Base-by-base conservation (phyloP, 2,329 filamentous ascomycete species). In the Colletotrichum spaethianum region DNA sequence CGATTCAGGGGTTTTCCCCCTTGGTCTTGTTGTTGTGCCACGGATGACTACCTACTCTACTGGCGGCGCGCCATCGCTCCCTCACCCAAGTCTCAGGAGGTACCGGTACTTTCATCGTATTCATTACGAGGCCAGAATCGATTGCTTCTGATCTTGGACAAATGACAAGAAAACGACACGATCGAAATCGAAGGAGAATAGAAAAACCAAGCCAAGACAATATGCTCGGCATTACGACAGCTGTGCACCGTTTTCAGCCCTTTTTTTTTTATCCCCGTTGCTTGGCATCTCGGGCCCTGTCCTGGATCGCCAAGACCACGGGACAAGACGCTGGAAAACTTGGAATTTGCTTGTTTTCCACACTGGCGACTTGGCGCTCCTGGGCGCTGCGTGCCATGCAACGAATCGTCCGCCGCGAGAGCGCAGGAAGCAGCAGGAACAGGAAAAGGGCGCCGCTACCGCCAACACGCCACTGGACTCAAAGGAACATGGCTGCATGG, bases 311-410 rank as follows among this genome's bases (percentile, higher is more conserved):
- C 69, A 72, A 72, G 69, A 72, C 69, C 65, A 40, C 69, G 69
- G 69, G 65, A 72, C 69, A 69, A 72, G 69, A 42, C 65, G 65
- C 65, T 69, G 65, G 65, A 64, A 72, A 69, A 69, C 69, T 72
- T 72, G 69, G 69, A 72, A 72, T 64, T 72, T 72, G 69, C 69
- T 72, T 72, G 65, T 69, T 72, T 72, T 69, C 50, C 44, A 56
- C 63, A 23, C 31, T 69, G 65, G 59, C 59, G 69, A 69, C 69
- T 72, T 72, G 65, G 69, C 69, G 59, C 69, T 52, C 59, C 65
- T 72, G 69, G 69, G 65, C 69, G 31, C 31, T 48, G 68, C 68
- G 63, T 62, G 63, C 48, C 56, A 63, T 60, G 59, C 40, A 7
- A 57, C 52, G 28, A 53, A 44, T 23, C 55, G 50, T n/a, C 38